These are phyloP conservation scores for Serendipita sp. DNA, from an alignment of 768 basidiomycete genomes.

Conservation along the genomic window DNA sequence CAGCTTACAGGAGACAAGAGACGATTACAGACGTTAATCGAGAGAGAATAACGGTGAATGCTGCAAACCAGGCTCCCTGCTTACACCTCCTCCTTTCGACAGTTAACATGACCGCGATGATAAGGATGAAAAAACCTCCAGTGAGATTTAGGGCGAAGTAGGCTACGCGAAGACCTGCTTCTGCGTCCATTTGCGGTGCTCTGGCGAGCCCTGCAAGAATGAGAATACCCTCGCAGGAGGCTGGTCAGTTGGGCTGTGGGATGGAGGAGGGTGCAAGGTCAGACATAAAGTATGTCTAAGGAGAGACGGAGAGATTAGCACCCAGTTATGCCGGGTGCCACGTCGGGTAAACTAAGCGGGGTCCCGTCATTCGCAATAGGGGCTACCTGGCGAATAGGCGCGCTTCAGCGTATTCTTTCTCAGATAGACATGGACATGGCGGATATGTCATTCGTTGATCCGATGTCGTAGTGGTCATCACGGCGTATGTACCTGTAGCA, in stretches of 20 bases:
- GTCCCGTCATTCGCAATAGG: neutral
- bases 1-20: neutral
- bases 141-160: neutral
- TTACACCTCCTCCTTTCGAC: neutral
- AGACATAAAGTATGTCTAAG: too few relatives aligned
- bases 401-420: too few relatives aligned
- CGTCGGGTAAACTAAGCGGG: neutral
- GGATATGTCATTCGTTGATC: too few relatives aligned
- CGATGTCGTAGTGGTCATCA: too few relatives aligned
- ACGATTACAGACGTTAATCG: neutral
- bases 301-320: too few relatives aligned
- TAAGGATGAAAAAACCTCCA: neutral
- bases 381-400: too few relatives aligned
- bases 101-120: neutral
- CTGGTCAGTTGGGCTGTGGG: too few relatives aligned
- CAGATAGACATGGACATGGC: too few relatives aligned
- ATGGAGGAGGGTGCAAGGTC: too few relatives aligned
- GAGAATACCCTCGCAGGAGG: too few relatives aligned
- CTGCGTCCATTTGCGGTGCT: neutral
- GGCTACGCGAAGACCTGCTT: neutral
- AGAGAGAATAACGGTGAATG: neutral
- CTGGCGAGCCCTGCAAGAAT: too few relatives aligned
- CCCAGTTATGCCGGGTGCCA: neutral
- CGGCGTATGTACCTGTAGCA: too few relatives aligned
- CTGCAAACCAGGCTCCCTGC: neutral